Conservation (phyloP, 2,329 filamentous ascomycete species). For the Bipolaris gigantea region DNA sequence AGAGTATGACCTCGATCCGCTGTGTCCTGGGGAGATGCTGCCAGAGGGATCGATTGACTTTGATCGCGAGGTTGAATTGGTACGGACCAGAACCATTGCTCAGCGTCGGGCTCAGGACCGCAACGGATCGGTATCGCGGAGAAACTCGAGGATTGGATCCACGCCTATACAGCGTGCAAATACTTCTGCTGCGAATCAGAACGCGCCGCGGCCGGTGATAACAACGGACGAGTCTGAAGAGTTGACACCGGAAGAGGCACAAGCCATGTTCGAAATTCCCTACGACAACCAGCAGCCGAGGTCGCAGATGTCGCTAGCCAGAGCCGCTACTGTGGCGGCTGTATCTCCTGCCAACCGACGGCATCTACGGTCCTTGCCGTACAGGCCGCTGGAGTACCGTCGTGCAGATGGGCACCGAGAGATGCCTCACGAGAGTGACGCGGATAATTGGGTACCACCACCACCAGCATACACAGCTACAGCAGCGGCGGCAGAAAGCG, state of each 20-base stretch:
- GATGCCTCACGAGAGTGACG: constrained; percentile 82
- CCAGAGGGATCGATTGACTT: constrained; percentile 47
- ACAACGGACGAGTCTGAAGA: constrained; percentile 37
- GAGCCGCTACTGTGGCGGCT: constrained; percentile 52
- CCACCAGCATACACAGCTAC: constrained; percentile 78
- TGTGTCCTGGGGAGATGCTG: constrained; percentile 43
- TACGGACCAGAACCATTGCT: constrained; percentile 43
- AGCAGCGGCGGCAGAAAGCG: constrained; percentile 44
- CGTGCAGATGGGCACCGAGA: constrained; percentile 71
- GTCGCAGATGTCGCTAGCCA: constrained; percentile 44
- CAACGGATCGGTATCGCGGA: constrained; percentile 19
- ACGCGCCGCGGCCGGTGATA: constrained; percentile 21
- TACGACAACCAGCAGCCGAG: constrained; percentile 47
- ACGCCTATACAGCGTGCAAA: constrained; percentile 34
- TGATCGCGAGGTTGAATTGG: constrained; percentile 46
- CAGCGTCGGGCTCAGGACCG: constrained; percentile 41
- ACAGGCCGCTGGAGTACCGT: constrained; percentile 62
- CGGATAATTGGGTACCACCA: constrained; percentile 85
- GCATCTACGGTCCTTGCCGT: constrained; percentile 61
- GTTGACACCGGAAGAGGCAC: constrained; percentile 40
- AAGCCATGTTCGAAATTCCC: constrained; percentile 45
- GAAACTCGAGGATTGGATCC: constrained; percentile 32
- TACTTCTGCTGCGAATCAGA: constrained; percentile 30
- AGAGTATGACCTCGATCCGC: constrained; percentile 43
- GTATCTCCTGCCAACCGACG: constrained; percentile 75